Evolutionary conservation across 495 filamentous ascomycete species (phyloP), one percentile per base, ranked within the genome.

Genomic region (Penicillium nucicola): DNA sequence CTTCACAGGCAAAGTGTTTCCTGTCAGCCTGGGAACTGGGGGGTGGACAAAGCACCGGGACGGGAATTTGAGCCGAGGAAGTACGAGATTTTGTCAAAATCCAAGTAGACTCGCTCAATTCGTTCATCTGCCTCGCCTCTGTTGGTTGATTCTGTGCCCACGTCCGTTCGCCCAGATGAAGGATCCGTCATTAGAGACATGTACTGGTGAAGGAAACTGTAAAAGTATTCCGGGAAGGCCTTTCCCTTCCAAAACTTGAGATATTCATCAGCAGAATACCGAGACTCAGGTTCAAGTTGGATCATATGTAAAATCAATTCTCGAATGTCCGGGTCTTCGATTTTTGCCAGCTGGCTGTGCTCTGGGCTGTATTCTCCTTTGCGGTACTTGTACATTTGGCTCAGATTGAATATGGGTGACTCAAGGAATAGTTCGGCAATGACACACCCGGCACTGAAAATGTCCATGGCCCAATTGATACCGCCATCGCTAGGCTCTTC

Each of bases 381-480:
- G 30, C 90, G 82, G 59, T 97, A 97, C 61, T 90, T 93, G 77
- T 90, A 97, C 50, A 99, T 83, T 65, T 97, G 92, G 49, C 87
- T 92, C 14, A 97, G 73, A 25, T 79, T 91, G 69, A 99, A 97
- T 25, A 97, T 91, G 1, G 92, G 90, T 0, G 89, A 78, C 66
- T 99, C 95, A n/a, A 96, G 79, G 55, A 97, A 97, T 3, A 99
- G 76, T 66, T 99, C 95, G 4, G 95, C 95, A 58, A 99, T 96
- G 17, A 97, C 95, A 62, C 95, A 99, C 9, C 93, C 93, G 31
- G 85, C 87, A 70, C 93, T 97, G 71, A 99, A 99, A 22, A 99
- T 87, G 64, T 99, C 95, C 95, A 99, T 99, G 32, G 91, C 91
- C 90, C 93, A 96, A 33, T 86, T 90, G 36, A 91, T 74, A 28